These are phyloP conservation scores for Globisporangium ultimum DNA, from an alignment of 352 stramenopile genomes.

Conservation along the genomic window DNA sequence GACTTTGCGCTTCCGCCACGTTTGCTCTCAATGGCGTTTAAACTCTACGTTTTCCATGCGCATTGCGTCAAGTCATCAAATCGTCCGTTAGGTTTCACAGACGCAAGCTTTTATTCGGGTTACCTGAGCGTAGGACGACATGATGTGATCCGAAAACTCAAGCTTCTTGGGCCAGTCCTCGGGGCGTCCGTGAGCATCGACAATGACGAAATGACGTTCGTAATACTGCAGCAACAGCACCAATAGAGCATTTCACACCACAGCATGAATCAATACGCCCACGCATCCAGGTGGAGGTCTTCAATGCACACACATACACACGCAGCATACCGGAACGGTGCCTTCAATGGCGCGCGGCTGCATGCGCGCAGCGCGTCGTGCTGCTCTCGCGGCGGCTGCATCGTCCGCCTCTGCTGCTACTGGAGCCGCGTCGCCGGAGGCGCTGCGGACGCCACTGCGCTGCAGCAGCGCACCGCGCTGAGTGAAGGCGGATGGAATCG, in stretches of 20 bases:
- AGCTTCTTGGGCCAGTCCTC: conserved; percentile 65
- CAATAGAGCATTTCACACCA: not conserved
- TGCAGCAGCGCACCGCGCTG: not conserved
- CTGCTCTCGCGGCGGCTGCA: conserved; percentile 10
- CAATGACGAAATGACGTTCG: conserved; percentile 52
- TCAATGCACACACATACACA: not conserved
- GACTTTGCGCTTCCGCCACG: conserved; percentile 31
- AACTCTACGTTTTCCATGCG: conserved; percentile 14
- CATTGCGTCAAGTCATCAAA: not conserved
- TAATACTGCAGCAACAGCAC: conserved; percentile 28
- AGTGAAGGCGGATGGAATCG: not conserved
- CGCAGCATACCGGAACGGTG: conserved; percentile 22
- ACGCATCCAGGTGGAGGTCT: not conserved
- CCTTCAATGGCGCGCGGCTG: conserved; percentile 54
- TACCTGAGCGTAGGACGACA: conserved; percentile 41
- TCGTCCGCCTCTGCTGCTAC: not conserved
- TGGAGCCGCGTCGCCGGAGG: not conserved
- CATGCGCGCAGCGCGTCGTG: conserved; percentile 16
- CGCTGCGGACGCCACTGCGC: not conserved
- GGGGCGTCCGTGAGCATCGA: conserved; percentile 39
- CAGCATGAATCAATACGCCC: not conserved
- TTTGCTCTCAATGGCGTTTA: conserved; percentile 23
- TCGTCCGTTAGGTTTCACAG: no score
- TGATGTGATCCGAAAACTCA: conserved; percentile 60
- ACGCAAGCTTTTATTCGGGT: no score